Evolutionary conservation across 2,329 filamentous ascomycete genomes (phyloP), one percentile per base, ranked within the genome.

Genomic region (Metarhizium humberi): DNA sequence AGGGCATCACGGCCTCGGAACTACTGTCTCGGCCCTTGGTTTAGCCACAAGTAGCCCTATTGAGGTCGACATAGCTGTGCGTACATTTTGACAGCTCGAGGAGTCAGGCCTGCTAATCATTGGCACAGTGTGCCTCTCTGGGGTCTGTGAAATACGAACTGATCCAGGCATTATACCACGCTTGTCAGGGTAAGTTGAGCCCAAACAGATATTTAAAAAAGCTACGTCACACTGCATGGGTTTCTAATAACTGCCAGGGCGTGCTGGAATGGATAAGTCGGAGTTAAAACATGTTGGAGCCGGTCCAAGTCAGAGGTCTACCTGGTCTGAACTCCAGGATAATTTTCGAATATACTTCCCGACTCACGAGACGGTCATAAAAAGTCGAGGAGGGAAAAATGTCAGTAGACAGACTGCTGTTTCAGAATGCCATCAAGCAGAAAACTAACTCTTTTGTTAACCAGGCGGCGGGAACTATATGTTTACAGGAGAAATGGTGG

Each of bases 311-410:
- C 45, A 53, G 32, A 25, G 36, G 20, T 16, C 29, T 32, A 29
- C 48, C n/a, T 7, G 4, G 16, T 45, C 18, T 40, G 18, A 53
- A 32, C 29, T 54, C 40, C 38, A 72, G 58, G 70, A 81, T 36
- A 75, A 76, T 50, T 80, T 94, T 61, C 81, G 85, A 10, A 79
- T 95, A 52, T 95, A 92, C 69, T 96, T 92, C 63, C 92, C 91
- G 3, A 90, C 87, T 1, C 70, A 80, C 11, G 71, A 84, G 20
- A 95, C 90, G 0, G 85, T 95, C 3, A 65, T 68, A 10, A 67
- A 70, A 34, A 91, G 87, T 63, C 81, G 75, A 58, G 87, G 84
- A 34, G 88, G 87, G 2, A 73, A 69, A 55, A 68, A 20, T 50
- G 56, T 56, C 13, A 55, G 56, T 47, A 20, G 49, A 51, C 32